Evolutionary conservation across 2,329 filamentous ascomycete genomes (phyloP).

Genomic region (Pseudopithomyces chartarum): DNA sequence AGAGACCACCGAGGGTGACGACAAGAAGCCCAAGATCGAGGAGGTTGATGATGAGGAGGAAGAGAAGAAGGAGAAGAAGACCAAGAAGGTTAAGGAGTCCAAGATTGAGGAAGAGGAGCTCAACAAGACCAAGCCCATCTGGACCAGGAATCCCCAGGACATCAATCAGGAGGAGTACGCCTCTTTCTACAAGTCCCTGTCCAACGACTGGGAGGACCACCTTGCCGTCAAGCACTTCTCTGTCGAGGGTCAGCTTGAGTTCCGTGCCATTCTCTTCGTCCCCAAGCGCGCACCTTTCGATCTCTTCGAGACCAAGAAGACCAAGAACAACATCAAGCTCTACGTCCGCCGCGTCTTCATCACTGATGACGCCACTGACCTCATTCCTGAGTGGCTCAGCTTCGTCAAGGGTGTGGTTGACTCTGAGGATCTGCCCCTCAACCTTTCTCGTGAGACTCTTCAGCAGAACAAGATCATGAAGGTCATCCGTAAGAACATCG

Average conservation of each 20-base stretch:
- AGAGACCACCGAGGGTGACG: slow-evolving; percentile 68
- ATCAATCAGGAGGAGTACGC: slow-evolving; percentile 97
- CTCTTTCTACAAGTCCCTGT: slow-evolving; percentile 99
- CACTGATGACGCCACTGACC: slow-evolving; percentile 97
- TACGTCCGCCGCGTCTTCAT: slow-evolving; percentile 99
- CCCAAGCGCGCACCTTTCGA: slow-evolving; percentile 99
- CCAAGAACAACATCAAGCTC: slow-evolving; percentile 99
- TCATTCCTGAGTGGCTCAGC: slow-evolving; percentile 98
- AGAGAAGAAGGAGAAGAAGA: slow-evolving; percentile 91
- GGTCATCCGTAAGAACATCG: slow-evolving; percentile 99
- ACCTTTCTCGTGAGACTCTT: slow-evolving; percentile 99
- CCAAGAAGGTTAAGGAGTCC: slow-evolving; percentile 99
- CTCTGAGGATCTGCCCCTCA: slow-evolving; percentile 98
- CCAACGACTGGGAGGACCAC: slow-evolving; percentile 99
- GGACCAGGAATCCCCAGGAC: slow-evolving; percentile 96
- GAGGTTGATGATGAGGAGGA: slow-evolving; percentile 87
- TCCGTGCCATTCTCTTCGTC: slow-evolving; percentile 99
- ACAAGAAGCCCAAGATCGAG: slow-evolving; percentile 96
- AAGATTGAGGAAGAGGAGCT: slow-evolving; percentile 99
- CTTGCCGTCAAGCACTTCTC: slow-evolving; percentile 99
- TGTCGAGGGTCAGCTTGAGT: slow-evolving; percentile 99
- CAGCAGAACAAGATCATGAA: slow-evolving; percentile 99
- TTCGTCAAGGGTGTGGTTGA: slow-evolving; percentile 99
- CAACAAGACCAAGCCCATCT: slow-evolving; percentile 99
- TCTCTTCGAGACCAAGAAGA: slow-evolving; percentile 99